Evolutionary conservation across 176 grass and related monocot genomes (phyloP).

Genomic region (Miscanthus lutarioriparius): DNA sequence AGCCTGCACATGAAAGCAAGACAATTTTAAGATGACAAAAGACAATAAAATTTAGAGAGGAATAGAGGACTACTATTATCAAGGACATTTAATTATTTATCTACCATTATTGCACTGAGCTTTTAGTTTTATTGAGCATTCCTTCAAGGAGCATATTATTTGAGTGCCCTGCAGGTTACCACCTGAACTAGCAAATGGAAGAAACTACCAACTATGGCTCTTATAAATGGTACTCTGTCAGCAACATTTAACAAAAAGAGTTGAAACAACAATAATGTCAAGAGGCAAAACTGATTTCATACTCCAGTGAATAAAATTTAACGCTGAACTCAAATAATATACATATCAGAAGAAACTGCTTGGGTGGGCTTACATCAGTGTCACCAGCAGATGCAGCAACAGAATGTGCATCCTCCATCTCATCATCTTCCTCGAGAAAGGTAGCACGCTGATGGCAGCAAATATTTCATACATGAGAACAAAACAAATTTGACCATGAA

Average conservation of each 20-base stretch:
- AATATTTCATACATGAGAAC: neutral
- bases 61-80: neutral
- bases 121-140: constrained; percentile 16
- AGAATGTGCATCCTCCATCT: constrained; percentile 98
- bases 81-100: constrained; percentile 23
- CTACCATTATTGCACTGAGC: neutral
- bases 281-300: neutral
- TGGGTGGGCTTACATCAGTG: constrained; percentile 60
- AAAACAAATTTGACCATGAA: constrained; percentile 15
- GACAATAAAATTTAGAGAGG: neutral
- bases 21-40: constrained; percentile 18
- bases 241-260: neutral
- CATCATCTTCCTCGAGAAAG: constrained; percentile 86
- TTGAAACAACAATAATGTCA: neutral
- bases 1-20: constrained; percentile 48
- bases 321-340: neutral
- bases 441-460: constrained; percentile 71
- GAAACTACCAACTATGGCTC: neutral
- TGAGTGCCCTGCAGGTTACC: neutral
- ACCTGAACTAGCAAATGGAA: neutral
- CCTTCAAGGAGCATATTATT: neutral
- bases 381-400: constrained; percentile 79
- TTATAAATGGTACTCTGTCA: neutral
- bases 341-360: constrained; percentile 24
- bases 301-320: constrained; percentile 7